Base-by-base conservation (phyloP, 768 basidiomycete genomes). In the Cystofilobasidium bisporidii region DNA sequence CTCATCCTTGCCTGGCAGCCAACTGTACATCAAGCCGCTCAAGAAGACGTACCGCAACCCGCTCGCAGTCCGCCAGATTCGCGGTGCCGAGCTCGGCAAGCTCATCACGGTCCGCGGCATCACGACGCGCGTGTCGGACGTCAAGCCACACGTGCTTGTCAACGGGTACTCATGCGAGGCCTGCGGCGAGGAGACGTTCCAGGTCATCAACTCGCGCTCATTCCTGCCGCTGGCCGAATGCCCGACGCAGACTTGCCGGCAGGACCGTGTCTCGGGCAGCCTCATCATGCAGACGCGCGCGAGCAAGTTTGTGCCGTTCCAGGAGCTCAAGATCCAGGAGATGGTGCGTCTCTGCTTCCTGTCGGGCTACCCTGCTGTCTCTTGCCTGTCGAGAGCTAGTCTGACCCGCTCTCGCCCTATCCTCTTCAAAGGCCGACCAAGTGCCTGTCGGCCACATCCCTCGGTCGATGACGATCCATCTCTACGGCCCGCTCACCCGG, bases 371-470 rank as follows among this genome's bases (percentile, higher is more conserved):
- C 28, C 58, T 57, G 36, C 24, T 45, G 28, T 10, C 45, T 36
- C 30, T 33, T 59, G 36, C 26, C n/a, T 6, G 6, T 12, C n/a
- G 10, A 33, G 5, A 10, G 2, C 15, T n/a, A 2, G 14, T n/a
- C 40, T 32, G 6, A 9, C 45, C 17, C 38, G 6, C 55, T n/a
- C 30, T 22, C 43, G 40, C 56, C 17, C 17, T 59, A 59, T n/a
- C 43, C 72, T n/a, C n/a, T n/a, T n/a, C n/a, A n/a, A n/a, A 91
- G 91, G 89, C 94, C 30, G 94, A 98, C 74, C 96, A 99, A 86
- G 96, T 99, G 0, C 96, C 96, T 28, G 94, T 99, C 57, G 96
- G 96, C 5, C 96, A 99, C 76, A 99, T 99, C 67, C 96, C 96
- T 28, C 87, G 96, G 45, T 92, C 93, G 3, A 98, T 97, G 96